Percentiles rank a stretch among this genome's conserved stretches.
Evolutionary conservation across 345 rosid species (phyloP).

Genomic region (Sisymbrium altissimum): DNA sequence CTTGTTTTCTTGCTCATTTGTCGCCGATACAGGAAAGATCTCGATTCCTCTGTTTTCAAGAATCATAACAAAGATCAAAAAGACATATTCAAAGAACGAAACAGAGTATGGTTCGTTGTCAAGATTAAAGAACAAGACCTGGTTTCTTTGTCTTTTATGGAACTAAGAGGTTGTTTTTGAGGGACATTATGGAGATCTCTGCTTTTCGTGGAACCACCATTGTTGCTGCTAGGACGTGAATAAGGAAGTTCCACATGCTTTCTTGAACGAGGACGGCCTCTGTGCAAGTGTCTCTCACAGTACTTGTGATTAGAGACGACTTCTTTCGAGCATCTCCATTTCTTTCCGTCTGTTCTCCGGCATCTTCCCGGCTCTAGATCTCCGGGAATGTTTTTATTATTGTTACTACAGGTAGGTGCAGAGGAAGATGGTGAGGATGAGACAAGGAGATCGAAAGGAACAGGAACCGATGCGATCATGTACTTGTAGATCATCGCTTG

Average conservation of each 20-base stretch:
- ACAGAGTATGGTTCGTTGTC: neutral
- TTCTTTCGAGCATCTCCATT: conserved; percentile 87
- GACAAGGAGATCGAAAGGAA: conserved; percentile 69
- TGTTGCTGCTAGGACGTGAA: conserved; percentile 23
- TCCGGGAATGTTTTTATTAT: conserved; percentile 11
- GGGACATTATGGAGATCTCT: conserved; percentile 13
- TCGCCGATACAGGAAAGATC: conserved; percentile 8
- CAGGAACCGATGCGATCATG: conserved; percentile 81
- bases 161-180: neutral
- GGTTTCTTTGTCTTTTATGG: conserved; percentile 1
- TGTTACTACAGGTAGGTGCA: conserved; percentile 37
- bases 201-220: conserved; percentile 21
- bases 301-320: conserved; percentile 72
- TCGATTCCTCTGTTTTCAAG: conserved; percentile 25
- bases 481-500: conserved; percentile 83
- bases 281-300: conserved; percentile 80
- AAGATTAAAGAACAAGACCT: conserved; percentile 10
- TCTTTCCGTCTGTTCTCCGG: conserved; percentile 80
- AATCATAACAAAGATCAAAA: neutral
- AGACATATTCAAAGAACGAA: neutral
- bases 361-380: conserved; percentile 85
- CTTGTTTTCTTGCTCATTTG: conserved; percentile 32
- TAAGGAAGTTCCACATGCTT: conserved; percentile 83
- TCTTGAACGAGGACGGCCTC: conserved; percentile 99
- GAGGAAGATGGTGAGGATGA: conserved; percentile 33